Base-by-base conservation (phyloP, 306 rosid species). In the Glycine tomentella region DNA sequence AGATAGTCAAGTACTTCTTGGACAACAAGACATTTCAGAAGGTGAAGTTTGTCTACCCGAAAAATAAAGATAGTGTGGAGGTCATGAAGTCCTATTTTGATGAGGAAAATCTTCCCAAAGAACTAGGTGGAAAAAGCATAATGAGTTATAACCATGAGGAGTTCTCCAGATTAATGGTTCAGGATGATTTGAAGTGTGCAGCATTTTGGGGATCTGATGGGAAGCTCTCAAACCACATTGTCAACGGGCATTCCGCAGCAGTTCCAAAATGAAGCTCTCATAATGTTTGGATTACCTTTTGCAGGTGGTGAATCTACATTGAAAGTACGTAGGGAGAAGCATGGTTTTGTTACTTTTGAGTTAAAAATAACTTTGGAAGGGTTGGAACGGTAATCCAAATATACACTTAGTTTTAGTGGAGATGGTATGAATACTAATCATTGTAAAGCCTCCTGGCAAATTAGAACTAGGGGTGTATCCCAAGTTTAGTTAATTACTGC, bases 1-100 rank as follows among this genome's bases (percentile, higher is more conserved):
- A 94, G 97, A 86, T 92, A 71, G 95, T 92, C 62, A 92, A 92
- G 89, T 95, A 89, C 79, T 92, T 95, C 84, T 80, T 95, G 93
- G 97, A 92, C 58, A 79, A 79, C 79, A 95, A 91, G 85, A 92
- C 98, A 70, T 92, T 90, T 84, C 92, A 92, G 68, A 95, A 94
- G 84, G 95, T 95, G 84, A 91, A 91, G 84, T 92, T 95, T 78
- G 92, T 92, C 12, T 95, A 90, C 84, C 93, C 95, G 0, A 91
- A 91, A 72, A 88, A 92, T 40, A 88, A 89, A 74, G 93, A 91
- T 42, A 90, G 97, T 11, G 94, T 93, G 83, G 97, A 95, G 76
- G 90, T 95, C 61, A 95, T 91, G 99, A 86, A 75, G 73, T 90
- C 94, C 3, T 88, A 87, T 67, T 93, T 91, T 50, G 97, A 95